Conservation (phyloP, 225 moss, liverwort and hornwort genomes). For the Takakia lepidozioides region DNA sequence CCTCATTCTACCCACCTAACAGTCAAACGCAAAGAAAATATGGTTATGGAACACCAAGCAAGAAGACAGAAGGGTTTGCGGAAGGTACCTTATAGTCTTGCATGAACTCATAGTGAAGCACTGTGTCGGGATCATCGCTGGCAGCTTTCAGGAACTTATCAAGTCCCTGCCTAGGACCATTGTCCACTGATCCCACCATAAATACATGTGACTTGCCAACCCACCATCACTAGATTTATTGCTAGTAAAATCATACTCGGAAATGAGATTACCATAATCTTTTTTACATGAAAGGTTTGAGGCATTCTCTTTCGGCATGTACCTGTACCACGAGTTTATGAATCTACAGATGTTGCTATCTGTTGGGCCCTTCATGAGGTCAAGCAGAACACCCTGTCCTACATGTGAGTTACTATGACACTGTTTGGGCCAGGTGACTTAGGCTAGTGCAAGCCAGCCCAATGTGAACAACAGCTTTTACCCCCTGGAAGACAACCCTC, state of each 20-base stretch:
- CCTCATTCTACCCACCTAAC: too few species aligned
- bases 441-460: too few species aligned
- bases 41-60: too few species aligned
- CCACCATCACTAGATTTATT: background rate
- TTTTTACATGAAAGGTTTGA: background rate
- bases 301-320: too few species aligned
- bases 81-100: slow-evolving; percentile 91
- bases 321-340: too few species aligned
- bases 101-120: slow-evolving; percentile 99
- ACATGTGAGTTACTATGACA: too few species aligned
- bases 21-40: too few species aligned
- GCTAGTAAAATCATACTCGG: background rate
- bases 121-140: slow-evolving; percentile 93
- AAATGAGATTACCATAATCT: background rate
- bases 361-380: too few species aligned
- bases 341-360: too few species aligned
- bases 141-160: slow-evolving; percentile 92
- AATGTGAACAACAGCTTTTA: too few species aligned
- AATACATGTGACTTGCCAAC: slow-evolving; percentile 10
- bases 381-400: too few species aligned
- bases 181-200: slow-evolving; percentile 70
- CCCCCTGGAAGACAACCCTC: too few species aligned
- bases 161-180: slow-evolving; percentile 89
- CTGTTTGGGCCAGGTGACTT: background rate
- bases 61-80: slow-evolving; percentile 1